phyloP scores from a whole-genome alignment of 2,329 filamentous ascomycete genomes.

The Orbilia javanica region DNA sequence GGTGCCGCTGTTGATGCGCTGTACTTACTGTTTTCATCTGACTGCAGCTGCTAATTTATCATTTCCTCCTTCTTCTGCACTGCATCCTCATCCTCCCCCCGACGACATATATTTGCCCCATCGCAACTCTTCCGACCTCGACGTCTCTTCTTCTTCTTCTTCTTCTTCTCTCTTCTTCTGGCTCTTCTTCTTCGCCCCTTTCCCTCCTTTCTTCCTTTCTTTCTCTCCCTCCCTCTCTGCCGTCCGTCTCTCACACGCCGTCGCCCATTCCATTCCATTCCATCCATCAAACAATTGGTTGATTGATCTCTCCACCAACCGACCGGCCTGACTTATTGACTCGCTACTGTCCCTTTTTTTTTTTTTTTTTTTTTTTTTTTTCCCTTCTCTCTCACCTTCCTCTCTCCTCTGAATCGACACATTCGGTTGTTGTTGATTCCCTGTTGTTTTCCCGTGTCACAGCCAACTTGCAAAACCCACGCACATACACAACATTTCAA shows the following conservation, averaged over 20 bases:
- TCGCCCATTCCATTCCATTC: not conserved
- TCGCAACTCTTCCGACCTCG: conserved; percentile 4
- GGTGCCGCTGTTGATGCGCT: not conserved
- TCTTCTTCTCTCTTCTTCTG: not conserved
- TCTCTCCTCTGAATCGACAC: conserved; percentile 30
- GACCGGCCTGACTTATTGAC: not conserved
- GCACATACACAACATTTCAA: not conserved
- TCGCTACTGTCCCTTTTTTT: not conserved
- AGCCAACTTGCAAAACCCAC: too few species aligned
- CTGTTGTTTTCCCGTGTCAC: not conserved
- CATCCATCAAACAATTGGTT: too few species aligned
- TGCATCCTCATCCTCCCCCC: too few species aligned
- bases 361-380: not conserved
- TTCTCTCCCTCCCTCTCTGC: not conserved
- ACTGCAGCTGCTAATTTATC: not conserved
- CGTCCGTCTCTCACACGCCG: too few species aligned
- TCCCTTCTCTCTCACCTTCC: not conserved
- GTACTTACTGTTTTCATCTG: conserved; percentile 10
- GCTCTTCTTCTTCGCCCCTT: not conserved
- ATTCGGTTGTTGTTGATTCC: conserved; percentile 55
- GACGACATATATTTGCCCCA: not conserved
- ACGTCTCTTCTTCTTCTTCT: not conserved
- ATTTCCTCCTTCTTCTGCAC: too few species aligned
- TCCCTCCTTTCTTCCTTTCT: not conserved
- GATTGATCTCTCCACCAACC: too few species aligned